Conservation (phyloP, 2,329 filamentous ascomycete genomes). For the Fusarium graminum region DNA sequence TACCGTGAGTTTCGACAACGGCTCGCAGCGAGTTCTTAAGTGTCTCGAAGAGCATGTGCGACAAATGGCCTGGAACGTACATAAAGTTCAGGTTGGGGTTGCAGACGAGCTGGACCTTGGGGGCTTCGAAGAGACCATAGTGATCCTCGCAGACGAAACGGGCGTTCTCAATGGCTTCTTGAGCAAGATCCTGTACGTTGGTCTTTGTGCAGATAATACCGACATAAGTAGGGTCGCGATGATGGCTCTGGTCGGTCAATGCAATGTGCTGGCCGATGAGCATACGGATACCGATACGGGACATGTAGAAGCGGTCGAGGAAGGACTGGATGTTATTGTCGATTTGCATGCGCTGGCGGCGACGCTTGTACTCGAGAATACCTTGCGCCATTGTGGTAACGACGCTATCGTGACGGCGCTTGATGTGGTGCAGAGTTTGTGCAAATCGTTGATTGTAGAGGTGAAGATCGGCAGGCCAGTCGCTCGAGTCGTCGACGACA, state of each 20-base stretch:
- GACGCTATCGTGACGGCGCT: slow-evolving; percentile 94
- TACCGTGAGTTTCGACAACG: slow-evolving; percentile 94
- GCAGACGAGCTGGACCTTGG: slow-evolving; percentile 96
- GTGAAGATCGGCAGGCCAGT: slow-evolving; percentile 94
- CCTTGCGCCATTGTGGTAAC: slow-evolving; percentile 98
- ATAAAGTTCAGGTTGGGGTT: slow-evolving; percentile 96
- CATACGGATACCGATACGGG: slow-evolving; percentile 98
- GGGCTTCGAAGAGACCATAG: slow-evolving; percentile 96
- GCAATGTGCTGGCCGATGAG: slow-evolving; percentile 99
- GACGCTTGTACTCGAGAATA: slow-evolving; percentile 97
- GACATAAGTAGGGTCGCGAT: slow-evolving; percentile 92
- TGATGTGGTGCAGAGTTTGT: slow-evolving; percentile 91
- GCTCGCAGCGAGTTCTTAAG: slow-evolving; percentile 98
- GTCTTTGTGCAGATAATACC: slow-evolving; percentile 99
- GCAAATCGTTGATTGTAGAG: slow-evolving; percentile 95
- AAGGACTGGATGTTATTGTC: slow-evolving; percentile 98
- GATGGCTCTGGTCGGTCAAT: slow-evolving; percentile 90
- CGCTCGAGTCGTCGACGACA: slow-evolving; percentile 85
- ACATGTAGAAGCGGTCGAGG: slow-evolving; percentile 99
- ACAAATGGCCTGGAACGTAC: slow-evolving; percentile 99
- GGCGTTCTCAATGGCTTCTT: slow-evolving; percentile 98
- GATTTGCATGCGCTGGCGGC: slow-evolving; percentile 96
- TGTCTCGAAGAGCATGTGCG: slow-evolving; percentile 99
- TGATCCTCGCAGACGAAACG: slow-evolving; percentile 99
- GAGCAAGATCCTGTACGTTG: slow-evolving; percentile 92